Conservation (phyloP, 2,329 filamentous ascomycete species). For the Botryotinia calthae region DNA sequence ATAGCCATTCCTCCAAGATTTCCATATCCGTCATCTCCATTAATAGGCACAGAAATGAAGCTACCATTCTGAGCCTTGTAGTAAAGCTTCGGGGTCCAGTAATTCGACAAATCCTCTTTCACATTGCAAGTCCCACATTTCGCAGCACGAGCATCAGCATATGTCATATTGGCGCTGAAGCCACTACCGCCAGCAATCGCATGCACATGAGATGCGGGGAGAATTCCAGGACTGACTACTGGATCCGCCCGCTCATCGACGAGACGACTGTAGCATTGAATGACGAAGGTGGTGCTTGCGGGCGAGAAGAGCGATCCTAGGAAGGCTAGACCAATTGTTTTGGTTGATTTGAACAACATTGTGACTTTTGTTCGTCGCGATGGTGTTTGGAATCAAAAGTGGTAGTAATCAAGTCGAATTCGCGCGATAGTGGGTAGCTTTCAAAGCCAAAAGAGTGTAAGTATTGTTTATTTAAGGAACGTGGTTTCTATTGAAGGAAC, state of each 20-base stretch:
- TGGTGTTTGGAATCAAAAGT: neutral
- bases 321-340: neutral
- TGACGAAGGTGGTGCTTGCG: slow-evolving; percentile 11
- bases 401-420: neutral
- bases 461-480: neutral
- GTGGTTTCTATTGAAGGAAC: slow-evolving; percentile 1
- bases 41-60: slow-evolving; percentile 36
- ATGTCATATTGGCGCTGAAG: slow-evolving; percentile 42
- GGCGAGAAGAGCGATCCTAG: slow-evolving; percentile 3
- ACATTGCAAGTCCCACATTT: slow-evolving; percentile 40
- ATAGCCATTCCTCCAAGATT: slow-evolving; percentile 36
- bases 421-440: neutral
- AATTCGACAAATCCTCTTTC: slow-evolving; percentile 40
- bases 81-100: slow-evolving; percentile 38
- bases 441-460: slow-evolving; percentile 3
- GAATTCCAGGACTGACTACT: slow-evolving; percentile 24
- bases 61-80: slow-evolving; percentile 37
- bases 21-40: slow-evolving; percentile 39
- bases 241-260: slow-evolving; percentile 28
- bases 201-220: slow-evolving; percentile 27
- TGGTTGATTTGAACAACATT: neutral
- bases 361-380: neutral
- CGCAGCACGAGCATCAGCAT: slow-evolving; percentile 33
- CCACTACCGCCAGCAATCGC: slow-evolving; percentile 36
- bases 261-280: slow-evolving; percentile 25